Evolutionary conservation across 208 protist species (phyloP).

Genomic region (Naegleria fowleri): DNA sequence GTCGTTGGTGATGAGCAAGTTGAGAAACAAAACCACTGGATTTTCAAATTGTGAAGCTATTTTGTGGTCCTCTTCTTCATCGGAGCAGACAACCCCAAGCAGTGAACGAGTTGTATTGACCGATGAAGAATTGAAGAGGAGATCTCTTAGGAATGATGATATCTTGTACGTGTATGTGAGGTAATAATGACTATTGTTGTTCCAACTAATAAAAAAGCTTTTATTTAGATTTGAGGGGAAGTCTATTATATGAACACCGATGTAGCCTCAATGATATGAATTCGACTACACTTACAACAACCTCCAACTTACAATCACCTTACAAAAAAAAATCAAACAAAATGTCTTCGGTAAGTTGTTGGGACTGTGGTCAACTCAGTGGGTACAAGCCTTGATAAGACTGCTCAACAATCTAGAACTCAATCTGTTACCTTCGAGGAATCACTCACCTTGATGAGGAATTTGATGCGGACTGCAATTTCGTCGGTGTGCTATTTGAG

Average conservation of each 20-base stretch:
- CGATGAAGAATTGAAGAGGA: background rate
- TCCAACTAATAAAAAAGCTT: too few species aligned
- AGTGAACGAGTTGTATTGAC: background rate
- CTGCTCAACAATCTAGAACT: slow-evolving; percentile 23
- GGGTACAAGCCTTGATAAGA: background rate
- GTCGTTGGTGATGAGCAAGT: background rate
- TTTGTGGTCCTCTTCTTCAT: background rate
- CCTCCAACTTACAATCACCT: background rate
- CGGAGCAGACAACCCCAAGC: too few species aligned
- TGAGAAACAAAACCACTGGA: background rate
- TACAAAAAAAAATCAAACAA: background rate
- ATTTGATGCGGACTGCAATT: slow-evolving; percentile 33
- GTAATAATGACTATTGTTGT: too few species aligned
- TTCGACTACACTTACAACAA: too few species aligned
- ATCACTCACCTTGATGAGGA: slow-evolving; percentile 37
- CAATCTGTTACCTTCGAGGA: slow-evolving; percentile 19
- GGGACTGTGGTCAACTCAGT: background rate
- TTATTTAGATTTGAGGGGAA: too few species aligned
- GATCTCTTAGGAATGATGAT: background rate
- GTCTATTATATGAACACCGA: too few species aligned
- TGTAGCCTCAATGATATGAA: too few species aligned
- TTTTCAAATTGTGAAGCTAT: background rate
- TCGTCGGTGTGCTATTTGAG: slow-evolving; percentile 11
- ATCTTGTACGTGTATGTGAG: background rate
- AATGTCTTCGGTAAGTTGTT: background rate